Evolutionary conservation across 495 filamentous ascomycete species (phyloP), one percentile per base, ranked within the genome.

Genomic region (Penicillium canescens): DNA sequence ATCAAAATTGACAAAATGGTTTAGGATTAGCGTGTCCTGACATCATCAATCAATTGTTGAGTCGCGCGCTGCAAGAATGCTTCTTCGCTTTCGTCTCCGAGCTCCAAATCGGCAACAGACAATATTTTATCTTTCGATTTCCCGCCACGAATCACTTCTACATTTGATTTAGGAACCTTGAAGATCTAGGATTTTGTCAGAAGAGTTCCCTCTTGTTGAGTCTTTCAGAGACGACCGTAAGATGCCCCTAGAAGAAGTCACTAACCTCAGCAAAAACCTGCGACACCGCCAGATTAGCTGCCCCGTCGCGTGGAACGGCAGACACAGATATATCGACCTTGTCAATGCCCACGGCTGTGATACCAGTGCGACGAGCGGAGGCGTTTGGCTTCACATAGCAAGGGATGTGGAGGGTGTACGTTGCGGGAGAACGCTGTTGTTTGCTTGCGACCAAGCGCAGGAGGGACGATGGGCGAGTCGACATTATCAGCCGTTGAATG

Each of bases 351-450:
- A 89, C 69, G 1, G 69, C 70, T 10, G 69, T 66, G 20, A 89
- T 74, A 3, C 85, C 84, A 55, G 86, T 79, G 5, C 84, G 78
- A 39, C 74, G 69, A n/a, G 79, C 79, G 50, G 76, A 84, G 6
- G 78, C 79, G n/a, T 83, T 82, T 11, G 86, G 82, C 42, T 86
- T 87, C 47, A 88, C 82, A 56, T 81, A 79, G 67, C 85, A 89
- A 24, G 71, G 57, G 24, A 80, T 62, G n/a, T 76, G 69, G 10
- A 80, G 70, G 42, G 49, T 68, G 44, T 68, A 73, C 21, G 24
- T 36, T 14, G 34, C 42, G 28, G n/a, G 14, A 14, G 54, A 45
- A 38, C 16, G 31, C 42, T 16, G 43, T 31, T 42, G 44, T 18
- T 44, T 54, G 36, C 33, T 41, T 20, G 48, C 48, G 37, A 72